phyloP scores from a whole-genome alignment of 2,329 filamentous ascomycete genomes.

The Diaporthe vexans region DNA sequence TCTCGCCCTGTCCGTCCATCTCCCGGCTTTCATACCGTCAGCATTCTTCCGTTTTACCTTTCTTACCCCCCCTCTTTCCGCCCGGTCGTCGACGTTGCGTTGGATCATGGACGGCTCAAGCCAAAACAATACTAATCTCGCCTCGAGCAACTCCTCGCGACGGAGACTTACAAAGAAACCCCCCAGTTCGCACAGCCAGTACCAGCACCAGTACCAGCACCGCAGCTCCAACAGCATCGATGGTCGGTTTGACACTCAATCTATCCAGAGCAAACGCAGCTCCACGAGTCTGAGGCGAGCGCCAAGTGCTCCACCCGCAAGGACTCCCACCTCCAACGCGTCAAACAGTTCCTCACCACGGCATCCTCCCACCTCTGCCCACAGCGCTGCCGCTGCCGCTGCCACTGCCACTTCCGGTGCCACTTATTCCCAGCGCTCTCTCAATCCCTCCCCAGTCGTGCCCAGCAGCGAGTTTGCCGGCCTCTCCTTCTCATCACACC shows the following conservation, averaged over 20 bases:
- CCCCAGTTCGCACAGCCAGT: constrained; percentile 59
- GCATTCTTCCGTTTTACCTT: constrained; percentile 42
- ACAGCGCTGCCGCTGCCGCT: constrained; percentile 18
- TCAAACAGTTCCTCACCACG: constrained; percentile 64
- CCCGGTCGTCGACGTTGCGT: constrained; percentile 39
- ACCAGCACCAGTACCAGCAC: constrained; percentile 58
- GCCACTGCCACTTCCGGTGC: constrained; percentile 19
- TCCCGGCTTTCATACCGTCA: constrained; percentile 40
- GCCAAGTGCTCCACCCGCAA: constrained; percentile 70
- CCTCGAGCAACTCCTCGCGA: constrained; percentile 66
- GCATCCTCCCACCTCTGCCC: constrained; percentile 55
- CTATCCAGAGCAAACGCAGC: constrained; percentile 74
- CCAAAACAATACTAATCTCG: constrained; percentile 54
- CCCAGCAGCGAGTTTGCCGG: constrained; percentile 61
- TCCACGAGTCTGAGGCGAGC: constrained; percentile 73
- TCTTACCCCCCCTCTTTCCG: constrained; percentile 26
- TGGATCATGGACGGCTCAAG: constrained; percentile 61
- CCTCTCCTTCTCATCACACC: constrained; percentile 55
- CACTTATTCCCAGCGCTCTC: constrained; percentile 50
- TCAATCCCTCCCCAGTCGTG: constrained; percentile 62
- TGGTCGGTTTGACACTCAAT: constrained; percentile 68
- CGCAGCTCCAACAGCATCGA: constrained; percentile 66
- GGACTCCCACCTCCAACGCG: constrained; percentile 61
- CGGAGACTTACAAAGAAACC: constrained; percentile 76
- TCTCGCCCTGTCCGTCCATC: constrained; percentile 37